Conservation (phyloP, 2,329 filamentous ascomycete species). For the Trichoderma sp. region DNA sequence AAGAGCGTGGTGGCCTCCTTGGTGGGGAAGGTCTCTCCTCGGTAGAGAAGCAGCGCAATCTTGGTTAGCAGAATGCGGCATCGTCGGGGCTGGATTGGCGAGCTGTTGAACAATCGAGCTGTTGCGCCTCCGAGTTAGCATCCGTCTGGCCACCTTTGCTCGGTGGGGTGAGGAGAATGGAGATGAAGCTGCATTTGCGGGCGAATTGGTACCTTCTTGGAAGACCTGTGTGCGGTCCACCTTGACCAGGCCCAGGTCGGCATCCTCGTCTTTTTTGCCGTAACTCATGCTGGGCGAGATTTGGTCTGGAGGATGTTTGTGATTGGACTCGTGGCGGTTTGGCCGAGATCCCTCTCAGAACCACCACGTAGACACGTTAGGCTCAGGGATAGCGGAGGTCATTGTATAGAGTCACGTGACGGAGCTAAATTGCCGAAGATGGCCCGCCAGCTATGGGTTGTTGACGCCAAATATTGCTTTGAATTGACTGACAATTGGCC, state of each 20-base stretch:
- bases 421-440: conserved; percentile 9
- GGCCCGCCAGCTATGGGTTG: background rate
- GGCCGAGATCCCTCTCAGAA: conserved; percentile 39
- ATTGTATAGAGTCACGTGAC: conserved; percentile 42
- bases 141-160: conserved; percentile 23
- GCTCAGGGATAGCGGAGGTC: conserved; percentile 40
- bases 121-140: conserved; percentile 44
- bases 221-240: conserved; percentile 98
- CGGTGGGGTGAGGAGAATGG: conserved; percentile 35
- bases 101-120: conserved; percentile 98
- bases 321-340: conserved; percentile 42
- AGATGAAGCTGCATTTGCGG: conserved; percentile 17
- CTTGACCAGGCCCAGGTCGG: conserved; percentile 89
- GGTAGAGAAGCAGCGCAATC: conserved; percentile 94
- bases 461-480: background rate
- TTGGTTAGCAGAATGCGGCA: conserved; percentile 97
- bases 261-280: conserved; percentile 99
- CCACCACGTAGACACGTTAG: conserved; percentile 47
- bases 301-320: conserved; percentile 40
- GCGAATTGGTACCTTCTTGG: conserved; percentile 78
- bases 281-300: conserved; percentile 76
- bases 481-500: background rate
- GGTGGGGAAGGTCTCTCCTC: conserved; percentile 93
- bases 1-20: conserved; percentile 98
- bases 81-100: conserved; percentile 93